Evolutionary conservation across 768 basidiomycete species (phyloP).

Genomic region (Pleurotus djamor): DNA sequence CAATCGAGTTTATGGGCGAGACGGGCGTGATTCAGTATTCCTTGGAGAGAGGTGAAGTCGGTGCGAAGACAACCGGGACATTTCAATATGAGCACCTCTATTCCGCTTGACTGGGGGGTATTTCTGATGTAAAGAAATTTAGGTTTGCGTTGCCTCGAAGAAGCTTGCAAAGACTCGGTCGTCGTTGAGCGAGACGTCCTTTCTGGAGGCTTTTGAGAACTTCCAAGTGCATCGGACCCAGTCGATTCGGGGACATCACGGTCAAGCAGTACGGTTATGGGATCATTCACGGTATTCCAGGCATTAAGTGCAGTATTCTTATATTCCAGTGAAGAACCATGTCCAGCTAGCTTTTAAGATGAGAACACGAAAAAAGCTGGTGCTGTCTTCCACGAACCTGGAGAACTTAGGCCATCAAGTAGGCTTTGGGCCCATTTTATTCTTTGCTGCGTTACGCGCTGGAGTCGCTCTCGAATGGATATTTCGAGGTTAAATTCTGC

Average conservation of each 20-base stretch:
- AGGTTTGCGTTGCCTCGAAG: conserved; percentile 14
- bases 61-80: conserved; percentile 45
- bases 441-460: conserved; percentile 37
- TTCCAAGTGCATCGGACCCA: conserved; percentile 12
- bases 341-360: conserved; percentile 12
- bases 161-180: neutral
- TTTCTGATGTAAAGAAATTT: conserved; percentile 38
- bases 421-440: conserved; percentile 48
- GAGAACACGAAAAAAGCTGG: conserved; percentile 8
- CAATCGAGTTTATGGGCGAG: conserved; percentile 47
- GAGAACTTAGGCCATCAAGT: conserved; percentile 34
- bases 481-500: conserved; percentile 49
- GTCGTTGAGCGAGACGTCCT: conserved; percentile 17
- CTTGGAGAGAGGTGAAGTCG: conserved; percentile 48
- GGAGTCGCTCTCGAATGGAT: conserved; percentile 36
- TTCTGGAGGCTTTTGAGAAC: conserved; percentile 20
- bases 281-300: conserved; percentile 30
- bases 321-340: conserved; percentile 24
- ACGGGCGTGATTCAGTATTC: conserved; percentile 52
- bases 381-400: neutral
- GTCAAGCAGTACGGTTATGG: conserved; percentile 16
- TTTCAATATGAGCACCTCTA: conserved; percentile 28
- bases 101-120: conserved; percentile 16
- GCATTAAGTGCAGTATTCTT: conserved; percentile 41
- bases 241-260: conserved; percentile 23